Base-by-base conservation (phyloP, 106 monocot species). In the Dioscorea alata region DNA sequence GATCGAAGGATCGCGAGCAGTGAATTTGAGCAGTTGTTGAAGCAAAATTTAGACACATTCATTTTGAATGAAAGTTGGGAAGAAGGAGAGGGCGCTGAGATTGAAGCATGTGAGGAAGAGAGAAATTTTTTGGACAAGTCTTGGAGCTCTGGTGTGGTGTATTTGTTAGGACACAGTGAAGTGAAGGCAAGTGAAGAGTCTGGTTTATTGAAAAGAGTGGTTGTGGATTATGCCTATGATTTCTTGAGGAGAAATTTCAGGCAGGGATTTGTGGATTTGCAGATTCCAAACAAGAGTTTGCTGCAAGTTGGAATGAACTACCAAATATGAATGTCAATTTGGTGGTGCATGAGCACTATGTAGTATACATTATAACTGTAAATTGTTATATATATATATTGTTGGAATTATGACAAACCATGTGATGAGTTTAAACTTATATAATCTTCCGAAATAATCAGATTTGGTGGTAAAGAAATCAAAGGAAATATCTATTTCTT, bases 191-290 rank as follows among this genome's bases (percentile, higher is more conserved):
- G 81, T 28, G 69, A 85, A 62, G 62, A 71, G n/a, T 81, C 85
- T 6, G n/a, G 59, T 28, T 66, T 81, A n/a, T 4, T 81, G 54
- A 85, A 85, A 74, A 85, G 74, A 57, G 57, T 85, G 65, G 73
- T 81, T 0, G 68, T 85, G 14, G 23, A 85, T 60, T 71, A 78
- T 66, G 81, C 59, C 12, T 85, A 81, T 53, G 71, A 85, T 64
- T 80, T 85, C 68, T 64, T 85, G 71, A 81, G 81, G 78, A 81
- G 85, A 23, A 81, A 85, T 60, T 81, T 74, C 32, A 70, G 85
- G 65, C 73, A 81, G 59, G 81, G 79, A 14, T 74, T 79, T 49
- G 79, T 71, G 2, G 83, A 79, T 25, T 60, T 84, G 16, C 79
- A 80, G 65, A 80, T 80, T 52, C 84, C 84, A 0, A 84, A 80